Evolutionary conservation across 257 asterid genomes (phyloP).

Genomic region (Nicotiana knightiana): DNA sequence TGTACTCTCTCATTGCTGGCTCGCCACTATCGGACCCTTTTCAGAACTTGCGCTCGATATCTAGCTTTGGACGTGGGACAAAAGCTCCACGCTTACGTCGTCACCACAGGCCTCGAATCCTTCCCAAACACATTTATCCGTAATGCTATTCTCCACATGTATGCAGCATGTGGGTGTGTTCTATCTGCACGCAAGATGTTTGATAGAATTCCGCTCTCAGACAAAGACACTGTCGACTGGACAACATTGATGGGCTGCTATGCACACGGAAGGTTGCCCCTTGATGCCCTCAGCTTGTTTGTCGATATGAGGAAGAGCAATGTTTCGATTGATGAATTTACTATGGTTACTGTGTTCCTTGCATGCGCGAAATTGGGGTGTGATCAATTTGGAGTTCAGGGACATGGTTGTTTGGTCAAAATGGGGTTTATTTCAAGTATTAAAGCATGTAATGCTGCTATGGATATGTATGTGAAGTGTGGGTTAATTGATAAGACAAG

Average conservation of each 20-base stretch:
- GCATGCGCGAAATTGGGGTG: conserved; percentile 55
- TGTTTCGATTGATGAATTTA: conserved; percentile 41
- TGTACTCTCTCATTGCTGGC: conserved; percentile 36
- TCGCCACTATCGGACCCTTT: conserved; percentile 50
- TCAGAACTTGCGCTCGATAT: conserved; percentile 50
- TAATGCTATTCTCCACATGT: conserved; percentile 56
- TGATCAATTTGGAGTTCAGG: conserved; percentile 44
- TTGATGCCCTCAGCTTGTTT: conserved; percentile 42
- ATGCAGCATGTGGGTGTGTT: conserved; percentile 44
- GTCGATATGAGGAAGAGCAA: conserved; percentile 37
- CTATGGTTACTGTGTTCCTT: conserved; percentile 49
- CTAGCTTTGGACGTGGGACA: conserved; percentile 36
- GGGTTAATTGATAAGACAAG: conserved; percentile 41
- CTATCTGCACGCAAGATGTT: conserved; percentile 53
- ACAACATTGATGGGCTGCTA: conserved; percentile 56
- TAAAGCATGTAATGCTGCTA: conserved; percentile 56
- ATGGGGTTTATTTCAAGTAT: conserved; percentile 43
- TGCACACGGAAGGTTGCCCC: conserved; percentile 32
- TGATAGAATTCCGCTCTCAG: conserved; percentile 44
- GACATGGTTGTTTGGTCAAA: conserved; percentile 41
- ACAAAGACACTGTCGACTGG: conserved; percentile 72
- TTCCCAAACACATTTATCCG: conserved; percentile 42
- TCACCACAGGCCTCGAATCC: conserved; percentile 45
- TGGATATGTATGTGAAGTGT: conserved; percentile 72
- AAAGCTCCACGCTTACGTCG: conserved; percentile 59